phyloP scores from a whole-genome alignment of 768 basidiomycete species.

The Trametes cingulata region DNA sequence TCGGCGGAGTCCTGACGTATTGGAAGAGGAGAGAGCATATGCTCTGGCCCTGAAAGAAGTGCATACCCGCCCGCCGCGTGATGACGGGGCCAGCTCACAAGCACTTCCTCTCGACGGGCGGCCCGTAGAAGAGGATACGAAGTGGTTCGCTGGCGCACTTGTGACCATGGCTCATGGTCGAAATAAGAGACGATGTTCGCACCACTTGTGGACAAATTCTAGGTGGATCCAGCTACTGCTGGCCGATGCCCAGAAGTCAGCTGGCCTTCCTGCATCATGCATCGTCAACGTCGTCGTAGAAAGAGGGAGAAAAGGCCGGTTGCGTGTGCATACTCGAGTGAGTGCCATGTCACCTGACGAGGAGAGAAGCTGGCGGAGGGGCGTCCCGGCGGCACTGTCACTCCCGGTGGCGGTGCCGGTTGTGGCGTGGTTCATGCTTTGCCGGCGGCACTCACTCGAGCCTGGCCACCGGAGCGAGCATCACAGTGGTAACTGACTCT shows the following conservation, averaged over 20 bases:
- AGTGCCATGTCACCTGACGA: conserved; percentile 4
- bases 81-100: neutral
- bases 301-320: neutral
- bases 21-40: neutral
- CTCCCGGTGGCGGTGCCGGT: conserved; percentile 17
- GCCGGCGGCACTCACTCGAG: too few relatives aligned
- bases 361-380: neutral
- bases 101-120: neutral
- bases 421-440: conserved; percentile 1
- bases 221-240: too few relatives aligned
- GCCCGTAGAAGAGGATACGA: neutral
- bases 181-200: neutral
- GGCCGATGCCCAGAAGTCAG: neutral
- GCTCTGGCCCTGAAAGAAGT: conserved; percentile 8
- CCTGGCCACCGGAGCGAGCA: neutral
- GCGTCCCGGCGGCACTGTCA: conserved; percentile 2
- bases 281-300: neutral
- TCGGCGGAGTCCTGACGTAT: conserved; percentile 3
- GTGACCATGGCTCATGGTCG: neutral
- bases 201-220: neutral
- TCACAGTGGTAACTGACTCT: too few relatives aligned
- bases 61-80: conserved; percentile 3
- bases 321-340: neutral
- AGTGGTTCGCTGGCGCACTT: neutral
- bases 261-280: conserved; percentile 2